Percentiles rank a stretch among this genome's conserved stretches.
Conservation (phyloP, 352 stramenopile genomes). For the Pythium biforme region DNA sequence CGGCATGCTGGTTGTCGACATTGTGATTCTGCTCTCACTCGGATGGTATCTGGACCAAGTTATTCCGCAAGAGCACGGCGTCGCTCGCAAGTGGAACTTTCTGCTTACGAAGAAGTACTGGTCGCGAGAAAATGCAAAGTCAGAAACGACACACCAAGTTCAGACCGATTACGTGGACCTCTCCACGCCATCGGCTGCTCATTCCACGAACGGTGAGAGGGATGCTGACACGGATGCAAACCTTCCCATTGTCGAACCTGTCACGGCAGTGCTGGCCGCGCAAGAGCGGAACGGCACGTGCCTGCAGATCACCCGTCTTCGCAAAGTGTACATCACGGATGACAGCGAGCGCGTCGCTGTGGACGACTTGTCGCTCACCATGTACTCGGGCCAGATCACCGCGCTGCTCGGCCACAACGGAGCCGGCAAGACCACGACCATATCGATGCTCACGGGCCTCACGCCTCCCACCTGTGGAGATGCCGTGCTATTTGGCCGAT, state of each 20-base stretch:
- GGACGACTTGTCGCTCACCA: conserved; percentile 44
- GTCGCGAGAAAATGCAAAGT: conserved; percentile 4
- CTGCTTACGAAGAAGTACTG: conserved; percentile 51
- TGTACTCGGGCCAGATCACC: conserved; percentile 76
- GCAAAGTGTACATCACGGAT: conserved; percentile 86
- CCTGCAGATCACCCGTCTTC: conserved; percentile 55
- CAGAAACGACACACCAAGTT: conserved; percentile 27
- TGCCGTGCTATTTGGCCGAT: conserved; percentile 69
- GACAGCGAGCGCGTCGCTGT: conserved; percentile 78
- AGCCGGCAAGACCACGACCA: conserved; percentile 64
- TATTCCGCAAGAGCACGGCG: conserved; percentile 89
- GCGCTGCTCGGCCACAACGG: conserved; percentile 76
- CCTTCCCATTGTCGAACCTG: conserved; percentile 32
- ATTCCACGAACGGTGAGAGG: neutral
- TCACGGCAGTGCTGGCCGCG: conserved; percentile 36
- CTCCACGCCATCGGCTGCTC: conserved; percentile 19
- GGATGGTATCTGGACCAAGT: conserved; percentile 92
- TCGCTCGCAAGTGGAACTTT: conserved; percentile 90
- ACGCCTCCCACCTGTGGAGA: conserved; percentile 52
- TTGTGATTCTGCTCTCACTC: conserved; percentile 70
- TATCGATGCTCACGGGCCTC: conserved; percentile 87
- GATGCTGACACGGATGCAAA: neutral
- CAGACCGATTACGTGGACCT: conserved; percentile 35
- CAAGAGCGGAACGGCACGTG: conserved; percentile 56
- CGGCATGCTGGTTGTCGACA: conserved; percentile 72